Evolutionary conservation across 1,139 yeast genomes (phyloP).

Genomic region (Yamadazyma trypodendri): DNA sequence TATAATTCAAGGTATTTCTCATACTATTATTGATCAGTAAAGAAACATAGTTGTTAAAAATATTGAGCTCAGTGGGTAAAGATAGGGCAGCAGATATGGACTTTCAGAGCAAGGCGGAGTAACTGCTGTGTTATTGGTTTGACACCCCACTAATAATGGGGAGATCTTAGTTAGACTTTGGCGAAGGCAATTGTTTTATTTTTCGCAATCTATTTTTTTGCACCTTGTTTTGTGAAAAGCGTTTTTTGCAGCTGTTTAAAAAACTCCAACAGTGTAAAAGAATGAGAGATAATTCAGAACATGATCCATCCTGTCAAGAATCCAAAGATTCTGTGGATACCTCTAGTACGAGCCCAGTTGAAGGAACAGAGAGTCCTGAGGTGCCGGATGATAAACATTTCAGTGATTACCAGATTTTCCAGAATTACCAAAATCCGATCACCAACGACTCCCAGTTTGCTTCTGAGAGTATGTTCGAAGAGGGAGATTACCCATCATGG

Average conservation of each 20-base stretch:
- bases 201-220: not conserved
- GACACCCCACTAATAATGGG: constrained; percentile 92
- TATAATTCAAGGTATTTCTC: no score
- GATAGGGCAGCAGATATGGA: no score
- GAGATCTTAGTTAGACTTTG: constrained; percentile 89
- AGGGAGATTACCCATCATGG: constrained; percentile 27
- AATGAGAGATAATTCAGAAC: not conserved
- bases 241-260: not conserved
- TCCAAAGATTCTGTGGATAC: constrained; percentile 3
- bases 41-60: no score
- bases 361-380: not conserved
- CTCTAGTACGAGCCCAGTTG: not conserved
- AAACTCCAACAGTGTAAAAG: no score
- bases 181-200: constrained; percentile 56
- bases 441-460: constrained; percentile 7
- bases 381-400: not conserved
- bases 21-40: no score
- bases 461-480: not conserved
- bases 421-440: constrained; percentile 7
- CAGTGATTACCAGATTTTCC: constrained; percentile 8
- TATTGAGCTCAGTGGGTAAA: no score
- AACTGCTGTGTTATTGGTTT: constrained; percentile 91
- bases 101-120: no score
- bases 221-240: not conserved
- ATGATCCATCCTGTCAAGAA: not conserved